phyloP scores from a whole-genome alignment of 2,329 filamentous ascomycete species.

The Fusarium oxysporum region DNA sequence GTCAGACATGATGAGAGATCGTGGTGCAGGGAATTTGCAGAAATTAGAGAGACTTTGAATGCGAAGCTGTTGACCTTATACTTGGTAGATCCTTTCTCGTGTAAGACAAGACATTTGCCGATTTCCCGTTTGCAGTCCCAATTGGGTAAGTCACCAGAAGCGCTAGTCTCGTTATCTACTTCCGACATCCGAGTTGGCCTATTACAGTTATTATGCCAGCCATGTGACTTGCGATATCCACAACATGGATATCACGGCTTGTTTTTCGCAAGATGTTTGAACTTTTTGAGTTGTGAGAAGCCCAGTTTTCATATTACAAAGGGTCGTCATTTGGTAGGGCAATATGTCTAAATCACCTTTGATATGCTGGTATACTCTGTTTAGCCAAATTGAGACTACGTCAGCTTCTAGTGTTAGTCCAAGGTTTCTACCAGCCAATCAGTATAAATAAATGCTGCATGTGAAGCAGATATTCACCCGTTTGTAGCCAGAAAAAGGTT shows the following conservation, averaged over 20 bases:
- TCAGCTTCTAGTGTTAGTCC: background rate
- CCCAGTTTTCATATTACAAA: background rate
- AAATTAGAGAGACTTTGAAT: background rate
- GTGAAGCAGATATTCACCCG: background rate
- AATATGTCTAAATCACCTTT: too few relatives aligned
- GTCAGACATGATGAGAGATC: background rate
- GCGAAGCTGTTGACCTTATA: background rate
- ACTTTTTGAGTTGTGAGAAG: background rate
- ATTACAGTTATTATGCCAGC: background rate
- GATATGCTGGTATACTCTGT: background rate
- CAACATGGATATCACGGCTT: background rate
- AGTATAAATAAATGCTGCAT: background rate
- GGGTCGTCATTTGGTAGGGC: background rate
- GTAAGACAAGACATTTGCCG: background rate
- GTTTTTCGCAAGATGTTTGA: background rate
- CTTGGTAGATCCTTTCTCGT: background rate
- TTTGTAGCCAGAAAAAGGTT: background rate
- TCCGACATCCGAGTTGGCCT: background rate
- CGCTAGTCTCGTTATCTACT: background rate
- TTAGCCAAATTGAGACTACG: background rate
- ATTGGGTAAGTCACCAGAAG: background rate
- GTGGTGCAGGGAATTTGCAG: background rate
- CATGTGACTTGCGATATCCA: background rate
- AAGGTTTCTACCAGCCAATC: background rate
- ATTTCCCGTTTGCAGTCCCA: background rate